Evolutionary conservation across 1,284 basidiomycete species (phyloP), one percentile per base, ranked within the genome.

Genomic region (Kwoniella shivajii): DNA sequence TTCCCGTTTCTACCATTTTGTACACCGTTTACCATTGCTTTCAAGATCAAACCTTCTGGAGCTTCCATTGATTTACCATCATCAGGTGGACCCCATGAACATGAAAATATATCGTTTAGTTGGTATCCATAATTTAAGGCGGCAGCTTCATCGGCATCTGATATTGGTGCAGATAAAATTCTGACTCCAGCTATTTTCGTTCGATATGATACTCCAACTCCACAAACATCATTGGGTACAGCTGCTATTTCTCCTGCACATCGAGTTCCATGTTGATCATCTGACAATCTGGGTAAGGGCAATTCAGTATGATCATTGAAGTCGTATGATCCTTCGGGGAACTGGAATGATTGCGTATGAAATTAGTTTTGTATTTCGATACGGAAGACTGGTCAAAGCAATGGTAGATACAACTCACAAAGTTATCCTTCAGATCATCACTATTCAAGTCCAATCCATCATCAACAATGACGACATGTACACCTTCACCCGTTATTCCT

Each of bases 241-340:
- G 96, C 96, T n/a, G 91, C 93, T 53, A 99, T 88, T 78, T 99
- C 96, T 30, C 96, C 96, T 1, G 95, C 95, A 74, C 96, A 99
- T 2, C 96, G 88, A 0, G 96, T 99, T 16, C 96, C 96, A 73
- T 99, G 96, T 74, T 92, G 90, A 71, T 99, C 96, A 66, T 99
- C 94, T 24, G 83, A 83, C 44, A 96, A 85, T 50, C 88, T 84
- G 0, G 96, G 96, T 39, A 88, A 88, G 4, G 96, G 96, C 10
- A 97, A 81, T 9, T 86, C 82, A 33, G 85, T 86, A 73, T 99
- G 92, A 71, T 96, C 91, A 75, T 99, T 99, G 77, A 93, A 99
- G 78, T 99, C 95, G 75, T 93, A 92, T 0, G 94, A 98, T 56
- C 94, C 88, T 39, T 85, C 87, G 9, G 88, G 86, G 72, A 88